These are phyloP conservation scores for Dactylellina haptotyla DNA, from an alignment of 2,329 filamentous ascomycete genomes.

Conservation along the genomic window DNA sequence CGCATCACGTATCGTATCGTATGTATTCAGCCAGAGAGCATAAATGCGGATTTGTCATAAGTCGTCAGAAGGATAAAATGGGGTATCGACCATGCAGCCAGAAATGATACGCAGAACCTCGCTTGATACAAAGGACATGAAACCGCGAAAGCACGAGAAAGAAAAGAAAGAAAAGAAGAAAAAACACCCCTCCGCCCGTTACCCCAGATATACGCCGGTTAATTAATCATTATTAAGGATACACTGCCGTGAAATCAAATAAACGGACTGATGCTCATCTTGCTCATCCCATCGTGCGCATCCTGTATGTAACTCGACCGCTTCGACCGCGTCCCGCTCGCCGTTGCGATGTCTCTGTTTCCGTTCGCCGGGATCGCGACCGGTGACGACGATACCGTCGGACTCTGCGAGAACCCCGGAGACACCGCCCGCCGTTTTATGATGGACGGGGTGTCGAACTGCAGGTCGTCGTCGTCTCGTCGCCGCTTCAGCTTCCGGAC, in stretches of 20 bases:
- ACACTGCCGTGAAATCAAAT: conserved; percentile 26
- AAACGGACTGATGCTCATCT: conserved; percentile 57
- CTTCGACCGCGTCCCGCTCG: conserved; percentile 30
- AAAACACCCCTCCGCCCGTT: too few species aligned
- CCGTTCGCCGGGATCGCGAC: conserved; percentile 43
- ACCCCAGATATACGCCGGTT: too few species aligned
- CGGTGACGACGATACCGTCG: conserved; percentile 56
- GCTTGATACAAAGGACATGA: background rate
- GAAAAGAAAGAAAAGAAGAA: background rate
- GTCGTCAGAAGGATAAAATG: background rate
- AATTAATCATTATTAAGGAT: too few species aligned
- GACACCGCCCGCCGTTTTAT: conserved; percentile 58
- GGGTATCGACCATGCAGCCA: too few species aligned
- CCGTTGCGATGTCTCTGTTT: conserved; percentile 31
- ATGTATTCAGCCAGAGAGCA: too few species aligned
- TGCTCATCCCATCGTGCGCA: conserved; percentile 58
- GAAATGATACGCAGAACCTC: background rate
- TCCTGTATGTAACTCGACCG: conserved; percentile 52
- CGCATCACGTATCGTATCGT: too few species aligned
- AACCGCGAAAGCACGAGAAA: too few species aligned
- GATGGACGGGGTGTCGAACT: conserved; percentile 56
- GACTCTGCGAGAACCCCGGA: conserved; percentile 58
- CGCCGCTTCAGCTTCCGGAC: conserved; percentile 47
- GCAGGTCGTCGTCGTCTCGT: conserved; percentile 50
- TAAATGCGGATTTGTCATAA: too few species aligned